Percentiles rank a stretch among this genome's conserved stretches.
These are phyloP conservation scores for Entrophospora sp. DNA, from an alignment of 192 early-diverging fungal genomes.

Conservation along the genomic window DNA sequence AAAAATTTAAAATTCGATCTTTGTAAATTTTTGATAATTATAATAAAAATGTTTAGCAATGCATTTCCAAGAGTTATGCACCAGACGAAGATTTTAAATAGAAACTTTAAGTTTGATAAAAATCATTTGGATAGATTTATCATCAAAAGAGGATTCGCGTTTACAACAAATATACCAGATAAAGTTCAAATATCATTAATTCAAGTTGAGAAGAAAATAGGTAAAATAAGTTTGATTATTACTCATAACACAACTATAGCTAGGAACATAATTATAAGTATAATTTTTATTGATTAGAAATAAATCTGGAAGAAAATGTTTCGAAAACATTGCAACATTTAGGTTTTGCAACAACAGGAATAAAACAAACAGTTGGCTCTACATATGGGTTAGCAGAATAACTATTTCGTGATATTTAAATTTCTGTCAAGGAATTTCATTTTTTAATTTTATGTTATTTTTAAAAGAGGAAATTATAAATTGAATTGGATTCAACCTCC, in stretches of 20 bases:
- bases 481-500: conserved; percentile 56
- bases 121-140: no score
- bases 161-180: neutral
- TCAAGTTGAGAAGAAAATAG: neutral
- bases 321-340: neutral
- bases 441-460: neutral
- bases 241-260: no score
- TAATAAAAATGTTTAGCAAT: no score
- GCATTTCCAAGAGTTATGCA: no score
- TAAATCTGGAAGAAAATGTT: neutral
- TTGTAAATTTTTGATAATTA: no score
- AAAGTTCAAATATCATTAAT: neutral
- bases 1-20: no score
- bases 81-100: no score
- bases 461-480: conserved; percentile 37
- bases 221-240: neutral
- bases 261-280: neutral
- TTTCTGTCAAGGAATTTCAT: neutral
- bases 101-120: no score
- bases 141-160: no score
- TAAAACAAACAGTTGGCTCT: neutral
- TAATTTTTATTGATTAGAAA: neutral
- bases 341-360: neutral
- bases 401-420: no score
- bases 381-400: neutral